Conservation (phyloP, 768 basidiomycete species). For the Agrocybe praecox region DNA sequence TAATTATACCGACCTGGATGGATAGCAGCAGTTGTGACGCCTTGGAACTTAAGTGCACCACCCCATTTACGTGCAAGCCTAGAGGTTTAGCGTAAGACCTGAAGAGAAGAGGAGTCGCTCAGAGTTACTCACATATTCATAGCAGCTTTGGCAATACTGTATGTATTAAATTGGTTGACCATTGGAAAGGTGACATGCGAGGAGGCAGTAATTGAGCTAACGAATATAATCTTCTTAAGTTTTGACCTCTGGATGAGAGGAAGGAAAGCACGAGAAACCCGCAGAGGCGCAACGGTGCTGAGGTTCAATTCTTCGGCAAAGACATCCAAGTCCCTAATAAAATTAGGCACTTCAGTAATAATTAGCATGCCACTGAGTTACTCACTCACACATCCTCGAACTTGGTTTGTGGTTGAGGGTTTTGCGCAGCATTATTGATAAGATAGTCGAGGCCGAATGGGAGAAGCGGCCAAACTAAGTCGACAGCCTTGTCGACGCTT, state of each 20-base stretch:
- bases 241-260: slow-evolving; percentile 21
- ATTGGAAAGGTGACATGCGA: slow-evolving; percentile 11
- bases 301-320: slow-evolving; percentile 20
- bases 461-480: slow-evolving; percentile 13
- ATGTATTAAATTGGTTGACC: slow-evolving; percentile 17
- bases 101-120: neutral
- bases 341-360: neutral
- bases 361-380: neutral
- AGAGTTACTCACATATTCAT: slow-evolving; percentile 20
- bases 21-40: slow-evolving; percentile 21
- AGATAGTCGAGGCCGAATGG: slow-evolving; percentile 25
- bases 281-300: slow-evolving; percentile 20
- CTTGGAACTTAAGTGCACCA: slow-evolving; percentile 20
- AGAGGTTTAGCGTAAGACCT: too few species aligned
- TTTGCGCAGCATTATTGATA: slow-evolving; percentile 20
- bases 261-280: slow-evolving; percentile 21
- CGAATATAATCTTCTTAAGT: slow-evolving; percentile 22
- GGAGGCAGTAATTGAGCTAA: slow-evolving; percentile 25
- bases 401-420: slow-evolving; percentile 13
- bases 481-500: slow-evolving; percentile 18
- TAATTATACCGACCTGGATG: slow-evolving; percentile 18
- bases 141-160: slow-evolving; percentile 20
- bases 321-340: slow-evolving; percentile 16
- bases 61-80: slow-evolving; percentile 28
- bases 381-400: slow-evolving; percentile 24